Evolutionary conservation across 2,329 filamentous ascomycete genomes (phyloP).

Genomic region (Colletotrichum sp.): DNA sequence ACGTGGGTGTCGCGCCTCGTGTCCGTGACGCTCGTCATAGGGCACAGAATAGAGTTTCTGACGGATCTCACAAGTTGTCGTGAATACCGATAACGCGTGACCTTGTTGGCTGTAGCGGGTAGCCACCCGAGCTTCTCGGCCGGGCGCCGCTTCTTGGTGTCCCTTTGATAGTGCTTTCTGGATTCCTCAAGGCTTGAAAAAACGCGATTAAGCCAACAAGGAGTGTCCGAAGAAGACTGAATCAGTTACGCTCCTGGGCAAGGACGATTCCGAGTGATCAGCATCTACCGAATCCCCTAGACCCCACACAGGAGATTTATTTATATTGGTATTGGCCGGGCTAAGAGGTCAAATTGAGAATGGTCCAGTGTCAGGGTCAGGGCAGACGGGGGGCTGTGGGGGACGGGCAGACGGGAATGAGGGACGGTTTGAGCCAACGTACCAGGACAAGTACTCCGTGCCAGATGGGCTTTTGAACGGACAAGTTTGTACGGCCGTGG

Average conservation of each 20-base stretch:
- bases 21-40: background rate
- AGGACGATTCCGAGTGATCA: conserved; percentile 17
- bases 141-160: background rate
- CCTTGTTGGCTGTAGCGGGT: background rate
- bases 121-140: background rate
- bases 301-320: conserved; percentile 15
- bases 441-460: background rate
- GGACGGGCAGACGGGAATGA: background rate
- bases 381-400: conserved; percentile 9
- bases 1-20: background rate
- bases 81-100: background rate
- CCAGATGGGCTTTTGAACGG: background rate
- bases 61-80: background rate
- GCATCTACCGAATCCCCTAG: conserved; percentile 10
- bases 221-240: conserved; percentile 3
- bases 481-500: background rate
- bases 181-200: background rate
- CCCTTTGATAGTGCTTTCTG: background rate
- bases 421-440: background rate
- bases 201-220: background rate
- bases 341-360: background rate
- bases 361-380: background rate
- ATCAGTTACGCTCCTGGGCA: background rate
- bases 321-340: conserved; percentile 13
- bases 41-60: background rate